Evolutionary conservation across 192 early-diverging fungal genomes (phyloP).

Genomic region (Umbelopsis vinacea): DNA sequence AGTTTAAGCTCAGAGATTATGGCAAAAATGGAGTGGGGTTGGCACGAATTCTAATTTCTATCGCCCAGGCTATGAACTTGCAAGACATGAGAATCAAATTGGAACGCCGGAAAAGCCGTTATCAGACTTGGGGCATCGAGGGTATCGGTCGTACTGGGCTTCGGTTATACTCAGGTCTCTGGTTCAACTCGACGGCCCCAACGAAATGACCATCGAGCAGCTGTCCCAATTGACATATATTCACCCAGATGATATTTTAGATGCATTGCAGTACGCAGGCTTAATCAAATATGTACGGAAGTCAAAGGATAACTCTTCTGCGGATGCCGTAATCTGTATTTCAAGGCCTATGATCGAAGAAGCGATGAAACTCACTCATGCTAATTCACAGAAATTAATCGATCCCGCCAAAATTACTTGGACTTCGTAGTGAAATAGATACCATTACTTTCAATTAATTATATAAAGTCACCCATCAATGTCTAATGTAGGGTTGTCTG

Average conservation of each 20-base stretch:
- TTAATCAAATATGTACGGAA: not conserved
- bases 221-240: not conserved
- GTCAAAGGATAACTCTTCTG: not conserved
- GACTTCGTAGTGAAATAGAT: not conserved
- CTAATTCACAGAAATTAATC: not conserved
- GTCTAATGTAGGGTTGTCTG: too few species aligned
- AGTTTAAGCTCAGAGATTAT: slow-evolving; percentile 33
- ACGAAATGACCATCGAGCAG: not conserved
- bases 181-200: not conserved
- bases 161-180: slow-evolving; percentile 27
- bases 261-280: not conserved
- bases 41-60: not conserved
- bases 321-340: not conserved
- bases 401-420: not conserved
- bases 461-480: not conserved
- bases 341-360: not conserved
- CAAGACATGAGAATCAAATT: slow-evolving; percentile 66
- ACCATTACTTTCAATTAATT: not conserved
- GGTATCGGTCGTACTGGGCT: slow-evolving; percentile 87
- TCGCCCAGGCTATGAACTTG: slow-evolving; percentile 75
- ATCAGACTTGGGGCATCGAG: slow-evolving; percentile 79
- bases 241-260: not conserved
- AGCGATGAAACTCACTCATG: not conserved
- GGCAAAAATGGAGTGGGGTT: not conserved
- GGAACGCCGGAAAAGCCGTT: slow-evolving; percentile 91